Evolutionary conservation across 163 green algal genomes (phyloP), one percentile per base, ranked within the genome.

Genomic region (Trebouxiophyceae sp.): DNA sequence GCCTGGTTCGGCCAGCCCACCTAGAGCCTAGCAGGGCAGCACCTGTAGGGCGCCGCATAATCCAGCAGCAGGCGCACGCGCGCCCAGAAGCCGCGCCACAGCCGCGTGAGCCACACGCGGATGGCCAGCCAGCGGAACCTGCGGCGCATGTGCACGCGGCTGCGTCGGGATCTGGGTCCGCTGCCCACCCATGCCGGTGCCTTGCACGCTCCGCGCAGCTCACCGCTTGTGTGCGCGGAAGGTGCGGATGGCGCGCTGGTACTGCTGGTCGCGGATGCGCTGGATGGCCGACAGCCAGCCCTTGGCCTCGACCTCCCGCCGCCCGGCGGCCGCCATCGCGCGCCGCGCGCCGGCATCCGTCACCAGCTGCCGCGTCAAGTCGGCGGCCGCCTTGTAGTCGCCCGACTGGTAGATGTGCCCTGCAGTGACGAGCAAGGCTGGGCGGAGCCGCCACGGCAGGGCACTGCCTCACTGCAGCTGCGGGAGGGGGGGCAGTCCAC

Each of bases 371-470:
- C 57, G 44, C 28, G 87, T 76, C 7, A 77, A 50, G 46, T 65
- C 59, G 0, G 80, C 73, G 24, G 80, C 82, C 0, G 45, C 46
- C n/a, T 70, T 74, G 59, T 87, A 86, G 66, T 94, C 82, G 1
- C 71, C 72, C 1, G 74, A 66, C 8, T 71, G 67, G 68, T 91
- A 93, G 66, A 91, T 73, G 54, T 83, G 71, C 2, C 84, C 86
- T 60, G 79, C n/a, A n/a, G n/a, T n/a, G n/a, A n/a, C n/a, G n/a
- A n/a, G n/a, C n/a, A n/a, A n/a, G n/a, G n/a, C n/a, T n/a, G n/a
- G n/a, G n/a, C n/a, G n/a, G n/a, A n/a, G n/a, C n/a, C n/a, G n/a
- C n/a, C n/a, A n/a, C n/a, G n/a, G n/a, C n/a, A n/a, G n/a, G n/a
- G n/a, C n/a, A n/a, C n/a, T n/a, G n/a, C n/a, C n/a, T n/a, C n/a